Evolutionary conservation across 495 filamentous ascomycete genomes (phyloP).

Genomic region (Aspergillus panamensis): DNA sequence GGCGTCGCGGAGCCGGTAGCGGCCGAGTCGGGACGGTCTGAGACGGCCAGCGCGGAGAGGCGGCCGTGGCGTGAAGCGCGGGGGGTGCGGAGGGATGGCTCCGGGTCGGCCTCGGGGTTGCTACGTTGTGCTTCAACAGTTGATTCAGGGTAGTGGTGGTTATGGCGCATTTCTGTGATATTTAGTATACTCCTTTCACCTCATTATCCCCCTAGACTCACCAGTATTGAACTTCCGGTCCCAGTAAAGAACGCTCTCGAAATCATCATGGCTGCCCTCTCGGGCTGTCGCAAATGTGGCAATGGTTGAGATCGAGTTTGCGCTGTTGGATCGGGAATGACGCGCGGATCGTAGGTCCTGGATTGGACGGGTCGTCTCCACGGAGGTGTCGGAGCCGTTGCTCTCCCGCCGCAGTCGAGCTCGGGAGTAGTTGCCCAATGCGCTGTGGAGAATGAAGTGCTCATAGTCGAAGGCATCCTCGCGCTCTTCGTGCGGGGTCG

Average conservation of each 20-base stretch:
- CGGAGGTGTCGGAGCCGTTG: conserved; percentile 63
- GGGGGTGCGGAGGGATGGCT: conserved; percentile 15
- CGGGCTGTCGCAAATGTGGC: conserved; percentile 82
- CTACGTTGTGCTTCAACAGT: conserved; percentile 17
- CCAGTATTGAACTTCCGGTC: conserved; percentile 42
- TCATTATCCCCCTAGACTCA: conserved; percentile 16
- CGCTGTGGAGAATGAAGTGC: conserved; percentile 88
- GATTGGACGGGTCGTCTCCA: conserved; percentile 64
- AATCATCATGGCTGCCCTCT: conserved; percentile 54
- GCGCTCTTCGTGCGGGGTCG: conserved; percentile 79
- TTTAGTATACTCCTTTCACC: neutral
- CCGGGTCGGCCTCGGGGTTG: conserved; percentile 7
- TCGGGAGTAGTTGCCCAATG: conserved; percentile 65
- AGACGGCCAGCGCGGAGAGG: neutral
- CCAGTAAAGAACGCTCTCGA: conserved; percentile 43
- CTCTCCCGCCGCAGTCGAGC: conserved; percentile 52
- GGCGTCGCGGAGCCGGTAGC: conserved; percentile 34
- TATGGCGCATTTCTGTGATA: conserved; percentile 30
- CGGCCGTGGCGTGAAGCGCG: conserved; percentile 14
- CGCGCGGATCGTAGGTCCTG: conserved; percentile 22
- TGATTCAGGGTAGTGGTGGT: conserved; percentile 15
- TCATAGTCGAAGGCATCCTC: conserved; percentile 98
- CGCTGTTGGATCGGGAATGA: conserved; percentile 53
- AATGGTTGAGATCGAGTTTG: conserved; percentile 67
- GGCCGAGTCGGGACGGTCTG: conserved; percentile 29